Base-by-base conservation (phyloP, 2,329 filamentous ascomycete species). In the Colletotrichum cuscutae region DNA sequence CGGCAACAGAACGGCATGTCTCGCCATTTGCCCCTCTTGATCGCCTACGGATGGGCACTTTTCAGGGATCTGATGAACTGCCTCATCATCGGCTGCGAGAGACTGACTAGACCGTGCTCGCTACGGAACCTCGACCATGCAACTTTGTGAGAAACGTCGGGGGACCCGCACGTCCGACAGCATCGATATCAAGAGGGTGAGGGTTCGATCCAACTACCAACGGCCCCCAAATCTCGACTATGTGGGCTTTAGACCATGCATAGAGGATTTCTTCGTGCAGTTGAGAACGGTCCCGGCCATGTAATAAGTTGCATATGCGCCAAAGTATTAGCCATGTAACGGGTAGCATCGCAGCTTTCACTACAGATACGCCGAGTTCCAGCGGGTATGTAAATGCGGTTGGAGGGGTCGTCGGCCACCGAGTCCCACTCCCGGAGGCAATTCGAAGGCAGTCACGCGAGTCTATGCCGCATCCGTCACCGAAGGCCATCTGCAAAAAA, bases 391-490 rank as follows among this genome's bases (percentile, higher is more conserved):
- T 15, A 53, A 42, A 52, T 46, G 54, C 54, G 54, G 46, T 56
- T 61, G 66, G 53, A 64, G 60, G 54, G 46, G 54, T 24, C 22
- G 19, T n/a, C 61, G 35, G 57, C 56, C 68, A 57, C 32, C 59
- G 24, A 19, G 66, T 69, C 56, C 70, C 60, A 65, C 70, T 42
- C 30, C 4, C 28, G 54, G 26, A 26, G 54, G 65, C 53, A 69
- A 28, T 60, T 63, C 30, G 32, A 22, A 63, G 11, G 30, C 24
- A 35, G 53, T 60, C 70, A 57, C 70, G 54, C 70, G 66, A 72
- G 35, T 46, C 70, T 57, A 65, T 57, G 46, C 60, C 60, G 22
- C 13, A 70, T 72, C 4, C 66, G 60, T 70, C 60, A 70, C 60
- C 66, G 65, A 70, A 56, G 42, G 32, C 24, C 46, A n/a, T 49